Conservation (phyloP, 495 filamentous ascomycete genomes). For the Melanomma pulvis-pyrius region DNA sequence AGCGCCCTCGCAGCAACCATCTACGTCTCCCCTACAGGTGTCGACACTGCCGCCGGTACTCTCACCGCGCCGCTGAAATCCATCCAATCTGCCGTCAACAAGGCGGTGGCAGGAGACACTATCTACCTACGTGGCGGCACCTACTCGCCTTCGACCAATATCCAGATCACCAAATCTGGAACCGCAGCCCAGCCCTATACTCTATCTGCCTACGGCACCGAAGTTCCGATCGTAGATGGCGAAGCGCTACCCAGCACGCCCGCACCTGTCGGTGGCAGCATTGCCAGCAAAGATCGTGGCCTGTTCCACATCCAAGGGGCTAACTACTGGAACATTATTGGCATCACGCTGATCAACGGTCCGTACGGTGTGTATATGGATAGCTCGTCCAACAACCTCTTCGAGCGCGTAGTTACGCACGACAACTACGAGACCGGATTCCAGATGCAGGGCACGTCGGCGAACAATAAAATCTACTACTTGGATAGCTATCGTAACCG, state of each 20-base stretch:
- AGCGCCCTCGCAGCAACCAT: conserved; percentile 15
- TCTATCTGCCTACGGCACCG: conserved; percentile 32
- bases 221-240: conserved; percentile 42
- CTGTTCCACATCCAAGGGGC: conserved; percentile 40
- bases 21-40: conserved; percentile 40
- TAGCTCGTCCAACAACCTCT: conserved; percentile 37
- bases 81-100: conserved; percentile 40
- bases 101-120: conserved; percentile 37
- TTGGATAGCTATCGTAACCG: conserved; percentile 42
- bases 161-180: conserved; percentile 39
- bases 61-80: conserved; percentile 39
- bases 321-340: conserved; percentile 40
- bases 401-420: conserved; percentile 38
- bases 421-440: conserved; percentile 45
- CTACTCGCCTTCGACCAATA: conserved; percentile 38
- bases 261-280: conserved; percentile 3
- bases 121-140: conserved; percentile 42
- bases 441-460: conserved; percentile 39
- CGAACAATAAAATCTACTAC: conserved; percentile 39
- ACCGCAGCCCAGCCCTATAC: conserved; percentile 36
- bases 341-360: conserved; percentile 36
- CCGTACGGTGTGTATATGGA: conserved; percentile 40
- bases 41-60: conserved; percentile 35
- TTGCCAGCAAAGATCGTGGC: conserved; percentile 33
- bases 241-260: conserved; percentile 31